phyloP scores from a whole-genome alignment of 805 yeast genomes.

The Middelhovenomyces tepae region DNA sequence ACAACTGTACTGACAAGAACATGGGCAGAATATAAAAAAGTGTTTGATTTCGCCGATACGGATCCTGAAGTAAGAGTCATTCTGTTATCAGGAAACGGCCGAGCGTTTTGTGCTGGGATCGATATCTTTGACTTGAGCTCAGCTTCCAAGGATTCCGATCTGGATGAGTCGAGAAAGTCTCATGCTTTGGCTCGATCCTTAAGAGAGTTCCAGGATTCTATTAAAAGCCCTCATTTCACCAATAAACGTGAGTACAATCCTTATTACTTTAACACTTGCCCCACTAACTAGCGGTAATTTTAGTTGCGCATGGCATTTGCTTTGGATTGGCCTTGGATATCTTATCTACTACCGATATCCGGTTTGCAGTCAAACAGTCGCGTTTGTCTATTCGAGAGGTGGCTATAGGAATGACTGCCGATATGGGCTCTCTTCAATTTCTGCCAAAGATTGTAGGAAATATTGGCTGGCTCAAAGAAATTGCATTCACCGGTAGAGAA shows the following conservation, averaged over 20 bases:
- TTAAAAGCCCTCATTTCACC: constrained; percentile 26
- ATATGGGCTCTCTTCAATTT: constrained; percentile 69
- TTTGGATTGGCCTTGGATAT: constrained; percentile 66
- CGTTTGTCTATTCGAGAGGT: constrained; percentile 58
- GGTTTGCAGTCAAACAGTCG: constrained; percentile 46
- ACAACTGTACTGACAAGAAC: no score
- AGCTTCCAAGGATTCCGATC: constrained; percentile 12
- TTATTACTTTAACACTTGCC: neutral
- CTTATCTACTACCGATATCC: constrained; percentile 47
- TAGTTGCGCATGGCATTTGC: constrained; percentile 53
- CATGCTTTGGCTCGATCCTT: constrained; percentile 33
- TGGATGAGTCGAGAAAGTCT: constrained; percentile 23
- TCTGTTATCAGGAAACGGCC: constrained; percentile 48
- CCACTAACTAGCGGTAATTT: constrained; percentile 42
- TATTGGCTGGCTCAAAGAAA: constrained; percentile 48
- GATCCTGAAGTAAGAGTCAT: constrained; percentile 43
- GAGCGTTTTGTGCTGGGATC: constrained; percentile 57
- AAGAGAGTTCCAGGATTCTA: constrained; percentile 48
- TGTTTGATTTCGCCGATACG: constrained; percentile 38
- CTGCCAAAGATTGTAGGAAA: constrained; percentile 46
- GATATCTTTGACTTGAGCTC: constrained; percentile 35
- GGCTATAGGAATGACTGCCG: constrained; percentile 67
- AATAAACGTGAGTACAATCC: constrained; percentile 22
- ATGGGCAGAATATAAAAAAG: constrained; percentile 47
- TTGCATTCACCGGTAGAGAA: constrained; percentile 52